Percentiles rank a stretch among this genome's conserved stretches.
Conservation (phyloP, 2,329 filamentous ascomycete species). For the Neospermospora avenae region DNA sequence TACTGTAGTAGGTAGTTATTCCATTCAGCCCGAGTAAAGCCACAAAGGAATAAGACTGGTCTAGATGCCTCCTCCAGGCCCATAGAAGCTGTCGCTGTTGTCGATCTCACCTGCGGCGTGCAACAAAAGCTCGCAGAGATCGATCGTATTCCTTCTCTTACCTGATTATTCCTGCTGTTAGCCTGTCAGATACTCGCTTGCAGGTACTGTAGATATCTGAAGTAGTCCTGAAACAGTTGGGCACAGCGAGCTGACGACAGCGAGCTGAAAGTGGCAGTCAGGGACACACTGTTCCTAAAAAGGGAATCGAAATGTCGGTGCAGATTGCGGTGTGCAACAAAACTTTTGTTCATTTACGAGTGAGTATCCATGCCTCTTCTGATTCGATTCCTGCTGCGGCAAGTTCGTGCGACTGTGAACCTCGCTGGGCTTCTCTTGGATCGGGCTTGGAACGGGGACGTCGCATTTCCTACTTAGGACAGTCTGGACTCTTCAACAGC, state of each 20-base stretch:
- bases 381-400: background rate
- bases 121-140: constrained; percentile 2
- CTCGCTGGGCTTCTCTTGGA: constrained; percentile 3
- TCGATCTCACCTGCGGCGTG: constrained; percentile 10
- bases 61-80: background rate
- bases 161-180: background rate
- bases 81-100: background rate
- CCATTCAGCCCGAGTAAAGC: background rate
- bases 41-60: background rate
- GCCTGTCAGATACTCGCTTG: too few species aligned
- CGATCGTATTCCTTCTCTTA: background rate
- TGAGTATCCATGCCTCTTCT: background rate
- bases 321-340: constrained; percentile 14
- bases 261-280: background rate
- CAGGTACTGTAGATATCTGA: background rate
- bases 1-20: too few species aligned
- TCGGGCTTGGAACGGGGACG: constrained; percentile 5
- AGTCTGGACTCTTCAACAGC: constrained; percentile 1
- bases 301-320: constrained; percentile 4
- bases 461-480: constrained; percentile 1
- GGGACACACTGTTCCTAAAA: constrained; percentile 7
- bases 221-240: background rate
- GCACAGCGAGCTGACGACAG: background rate
- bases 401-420: too few species aligned
- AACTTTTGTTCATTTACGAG: background rate